Conservation (phyloP, 1,284 basidiomycete genomes). For the Puccinia polysora region DNA sequence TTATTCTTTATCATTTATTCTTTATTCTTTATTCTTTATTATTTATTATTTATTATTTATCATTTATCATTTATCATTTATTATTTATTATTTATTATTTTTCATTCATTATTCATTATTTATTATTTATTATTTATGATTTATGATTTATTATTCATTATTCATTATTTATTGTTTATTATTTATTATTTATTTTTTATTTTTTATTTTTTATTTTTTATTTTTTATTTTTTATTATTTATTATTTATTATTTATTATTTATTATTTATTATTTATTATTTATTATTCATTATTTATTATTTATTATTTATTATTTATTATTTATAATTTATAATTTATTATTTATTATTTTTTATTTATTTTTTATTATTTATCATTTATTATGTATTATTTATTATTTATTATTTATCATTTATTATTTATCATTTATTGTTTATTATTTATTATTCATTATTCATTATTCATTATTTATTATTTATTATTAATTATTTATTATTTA, state of each 20-base stretch:
- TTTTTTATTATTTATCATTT: constrained; percentile 14
- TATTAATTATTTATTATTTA: too few relatives aligned
- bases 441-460: too few relatives aligned
- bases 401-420: constrained; percentile 2
- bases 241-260: constrained; percentile 18
- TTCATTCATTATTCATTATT: too few relatives aligned
- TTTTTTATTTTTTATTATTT: constrained; percentile 6
- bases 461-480: too few relatives aligned
- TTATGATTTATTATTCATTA: too few relatives aligned
- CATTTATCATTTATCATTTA: constrained; percentile 15
- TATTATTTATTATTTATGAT: too few relatives aligned
- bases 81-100: constrained; percentile 17
- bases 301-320: constrained; percentile 21
- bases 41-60: constrained; percentile 21
- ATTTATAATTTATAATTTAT: constrained; percentile 16
- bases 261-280: too few relatives aligned
- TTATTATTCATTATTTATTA: too few relatives aligned
- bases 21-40: constrained; percentile 11
- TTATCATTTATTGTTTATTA: constrained; percentile 3
- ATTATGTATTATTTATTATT: constrained; percentile 18
- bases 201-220: constrained; percentile 6
- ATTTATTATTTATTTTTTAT: constrained; percentile 16
- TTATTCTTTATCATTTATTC: too few relatives aligned
- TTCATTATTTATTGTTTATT: too few relatives aligned
- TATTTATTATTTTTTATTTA: constrained; percentile 18